Evolutionary conservation across 2,329 filamentous ascomycete species (phyloP).

Genomic region (Atkinsonella texensis): DNA sequence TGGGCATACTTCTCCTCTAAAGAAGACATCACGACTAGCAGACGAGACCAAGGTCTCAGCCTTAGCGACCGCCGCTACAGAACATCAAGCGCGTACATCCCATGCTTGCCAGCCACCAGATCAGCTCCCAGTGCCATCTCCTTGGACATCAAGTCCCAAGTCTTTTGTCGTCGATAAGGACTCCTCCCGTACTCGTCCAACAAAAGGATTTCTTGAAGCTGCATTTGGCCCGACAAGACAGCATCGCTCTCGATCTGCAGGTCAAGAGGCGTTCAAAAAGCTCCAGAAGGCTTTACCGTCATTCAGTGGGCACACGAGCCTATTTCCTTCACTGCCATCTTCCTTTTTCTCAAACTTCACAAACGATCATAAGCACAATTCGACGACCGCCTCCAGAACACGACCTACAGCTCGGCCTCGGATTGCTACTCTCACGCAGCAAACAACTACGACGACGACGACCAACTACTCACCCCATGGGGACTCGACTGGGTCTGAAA

Average conservation of each 20-base stretch:
- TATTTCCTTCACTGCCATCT: slow-evolving; percentile 30
- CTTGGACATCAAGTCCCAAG: slow-evolving; percentile 17
- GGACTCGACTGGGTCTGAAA: not conserved
- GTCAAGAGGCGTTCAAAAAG: slow-evolving; percentile 44
- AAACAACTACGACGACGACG: not conserved
- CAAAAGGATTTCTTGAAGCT: slow-evolving; percentile 25
- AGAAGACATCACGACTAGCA: slow-evolving; percentile 3
- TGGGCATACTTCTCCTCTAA: slow-evolving; percentile 8
- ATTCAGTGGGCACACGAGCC: slow-evolving; percentile 22
- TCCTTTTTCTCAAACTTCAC: slow-evolving; percentile 27
- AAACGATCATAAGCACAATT: slow-evolving; percentile 12
- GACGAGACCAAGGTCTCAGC: not conserved
- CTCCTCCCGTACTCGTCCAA: slow-evolving; percentile 12
- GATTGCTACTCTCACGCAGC: slow-evolving; percentile 1
- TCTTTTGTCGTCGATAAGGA: slow-evolving; percentile 8
- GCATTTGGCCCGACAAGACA: slow-evolving; percentile 36
- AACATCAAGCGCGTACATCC: not conserved
- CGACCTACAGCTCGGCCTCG: not conserved
- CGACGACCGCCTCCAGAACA: not conserved
- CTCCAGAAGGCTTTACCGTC: slow-evolving; percentile 46
- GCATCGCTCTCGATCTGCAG: slow-evolving; percentile 40
- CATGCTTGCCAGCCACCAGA: not conserved
- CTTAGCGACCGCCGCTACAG: not conserved
- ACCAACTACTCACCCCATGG: not conserved
- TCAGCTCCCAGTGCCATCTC: slow-evolving; percentile 14